Conservation (phyloP, 805 yeast species). For the Wickerhamiella occidentalis region DNA sequence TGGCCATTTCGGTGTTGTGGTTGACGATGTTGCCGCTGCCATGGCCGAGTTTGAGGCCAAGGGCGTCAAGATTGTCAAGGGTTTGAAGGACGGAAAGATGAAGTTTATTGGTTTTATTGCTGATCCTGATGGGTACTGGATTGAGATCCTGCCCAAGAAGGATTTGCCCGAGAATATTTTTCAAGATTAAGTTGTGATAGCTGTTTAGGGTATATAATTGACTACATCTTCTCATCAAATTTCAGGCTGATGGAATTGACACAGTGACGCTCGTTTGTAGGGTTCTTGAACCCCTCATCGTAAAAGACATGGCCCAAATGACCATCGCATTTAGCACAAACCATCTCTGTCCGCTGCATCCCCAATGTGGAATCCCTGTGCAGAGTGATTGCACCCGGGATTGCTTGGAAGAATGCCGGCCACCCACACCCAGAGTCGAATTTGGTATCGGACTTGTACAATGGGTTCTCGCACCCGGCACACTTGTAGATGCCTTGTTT, state of each 20-base stretch:
- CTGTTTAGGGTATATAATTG: neutral
- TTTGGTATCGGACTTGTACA: slow-evolving; percentile 69
- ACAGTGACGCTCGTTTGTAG: slow-evolving; percentile 89
- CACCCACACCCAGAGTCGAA: slow-evolving; percentile 93
- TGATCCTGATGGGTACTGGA: slow-evolving; percentile 85
- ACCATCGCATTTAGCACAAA: slow-evolving; percentile 79
- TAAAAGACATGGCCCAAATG: slow-evolving; percentile 92
- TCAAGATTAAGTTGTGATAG: neutral
- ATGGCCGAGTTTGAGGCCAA: slow-evolving; percentile 35
- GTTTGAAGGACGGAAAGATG: slow-evolving; percentile 33
- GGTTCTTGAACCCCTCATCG: slow-evolving; percentile 84
- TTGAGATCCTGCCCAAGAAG: slow-evolving; percentile 52
- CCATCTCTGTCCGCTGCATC: slow-evolving; percentile 78
- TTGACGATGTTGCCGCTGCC: slow-evolving; percentile 49
- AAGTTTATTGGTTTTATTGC: slow-evolving; percentile 64
- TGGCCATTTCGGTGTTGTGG: slow-evolving; percentile 72
- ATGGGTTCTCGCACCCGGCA: slow-evolving; percentile 72
- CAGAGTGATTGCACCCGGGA: slow-evolving; percentile 62
- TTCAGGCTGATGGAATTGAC: slow-evolving; percentile 77
- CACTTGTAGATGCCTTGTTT: slow-evolving; percentile 61
- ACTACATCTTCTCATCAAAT: slow-evolving; percentile 29
- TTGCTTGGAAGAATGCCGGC: slow-evolving; percentile 92
- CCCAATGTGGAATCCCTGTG: slow-evolving; percentile 55
- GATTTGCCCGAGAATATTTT: slow-evolving; percentile 21
- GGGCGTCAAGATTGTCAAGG: slow-evolving; percentile 39